phyloP scores from a whole-genome alignment of 805 yeast species.

The Zygosaccharomyces bailii region DNA sequence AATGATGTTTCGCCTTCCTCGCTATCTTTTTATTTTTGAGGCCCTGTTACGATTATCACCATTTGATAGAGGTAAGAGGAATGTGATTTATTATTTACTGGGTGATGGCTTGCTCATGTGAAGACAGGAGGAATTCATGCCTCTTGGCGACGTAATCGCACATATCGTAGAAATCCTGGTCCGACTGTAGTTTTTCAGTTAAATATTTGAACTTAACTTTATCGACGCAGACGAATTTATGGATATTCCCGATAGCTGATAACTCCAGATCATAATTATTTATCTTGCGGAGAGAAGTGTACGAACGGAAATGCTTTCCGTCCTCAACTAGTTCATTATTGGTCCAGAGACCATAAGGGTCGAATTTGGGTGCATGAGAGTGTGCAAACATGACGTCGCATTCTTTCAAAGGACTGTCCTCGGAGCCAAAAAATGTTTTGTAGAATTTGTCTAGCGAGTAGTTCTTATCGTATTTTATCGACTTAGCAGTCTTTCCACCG shows the following conservation, averaged over 20 bases:
- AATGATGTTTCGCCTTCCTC: no score
- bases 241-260: conserved; percentile 26
- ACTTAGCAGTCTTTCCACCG: conserved; percentile 9
- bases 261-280: conserved; percentile 30
- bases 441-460: conserved; percentile 23
- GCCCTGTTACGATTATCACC: neutral
- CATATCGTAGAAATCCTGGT: conserved; percentile 20
- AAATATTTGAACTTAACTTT: conserved; percentile 24
- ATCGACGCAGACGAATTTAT: conserved; percentile 23
- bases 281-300: conserved; percentile 19
- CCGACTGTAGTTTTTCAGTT: conserved; percentile 15
- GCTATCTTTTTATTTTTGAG: neutral
- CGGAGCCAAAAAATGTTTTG: conserved; percentile 19
- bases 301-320: conserved; percentile 28
- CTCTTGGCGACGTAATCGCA: conserved; percentile 28
- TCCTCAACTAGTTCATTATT: conserved; percentile 21
- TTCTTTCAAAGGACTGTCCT: conserved; percentile 14
- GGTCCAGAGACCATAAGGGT: conserved; percentile 33
- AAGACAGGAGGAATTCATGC: conserved; percentile 19
- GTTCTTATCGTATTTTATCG: conserved; percentile 16
- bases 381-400: conserved; percentile 36
- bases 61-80: neutral
- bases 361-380: conserved; percentile 41
- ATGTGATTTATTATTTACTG: conserved; percentile 1
- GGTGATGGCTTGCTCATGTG: conserved; percentile 25